Evolutionary conservation across 1,284 basidiomycete species (phyloP).

Genomic region (Xanthoconium separans): DNA sequence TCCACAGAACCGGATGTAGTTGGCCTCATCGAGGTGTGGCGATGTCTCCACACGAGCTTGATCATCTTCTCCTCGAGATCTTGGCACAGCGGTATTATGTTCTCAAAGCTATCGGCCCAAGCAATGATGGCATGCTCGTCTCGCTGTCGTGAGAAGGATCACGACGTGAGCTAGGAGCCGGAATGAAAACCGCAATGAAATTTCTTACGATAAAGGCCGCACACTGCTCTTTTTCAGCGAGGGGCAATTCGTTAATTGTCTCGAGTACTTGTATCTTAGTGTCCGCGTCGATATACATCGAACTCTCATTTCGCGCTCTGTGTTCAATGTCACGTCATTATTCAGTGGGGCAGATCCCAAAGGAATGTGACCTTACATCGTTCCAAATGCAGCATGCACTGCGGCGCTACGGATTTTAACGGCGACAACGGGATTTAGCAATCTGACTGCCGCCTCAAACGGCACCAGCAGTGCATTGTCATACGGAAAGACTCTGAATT

Average conservation of each 20-base stretch:
- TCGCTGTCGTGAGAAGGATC: slow-evolving; percentile 41
- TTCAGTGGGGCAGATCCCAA: neutral
- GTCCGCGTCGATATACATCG: slow-evolving; percentile 64
- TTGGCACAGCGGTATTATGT: slow-evolving; percentile 65
- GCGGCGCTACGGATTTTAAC: slow-evolving; percentile 79
- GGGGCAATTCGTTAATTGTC: slow-evolving; percentile 62
- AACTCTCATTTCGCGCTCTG: slow-evolving; percentile 16
- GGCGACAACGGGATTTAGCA: slow-evolving; percentile 77
- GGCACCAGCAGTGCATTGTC: slow-evolving; percentile 62
- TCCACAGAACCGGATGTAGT: slow-evolving; percentile 15
- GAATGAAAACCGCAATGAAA: neutral
- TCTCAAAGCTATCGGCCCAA: slow-evolving; percentile 75
- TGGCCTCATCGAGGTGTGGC: slow-evolving; percentile 13
- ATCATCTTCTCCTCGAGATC: slow-evolving; percentile 81
- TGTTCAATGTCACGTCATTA: neutral
- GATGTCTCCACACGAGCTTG: slow-evolving; percentile 68
- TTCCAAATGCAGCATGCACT: slow-evolving; percentile 73
- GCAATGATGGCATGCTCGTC: slow-evolving; percentile 72
- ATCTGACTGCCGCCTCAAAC: slow-evolving; percentile 68
- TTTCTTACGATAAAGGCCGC: slow-evolving; percentile 76
- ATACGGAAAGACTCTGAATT: slow-evolving; percentile 73
- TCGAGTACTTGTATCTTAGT: slow-evolving; percentile 73
- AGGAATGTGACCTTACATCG: slow-evolving; percentile 16
- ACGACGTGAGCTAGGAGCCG: neutral
- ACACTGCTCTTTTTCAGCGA: slow-evolving; percentile 80